Percentiles rank a stretch among this genome's conserved stretches.
These are phyloP conservation scores for Sabuloglossum arenarium DNA, from an alignment of 495 filamentous ascomycete species.

Conservation along the genomic window DNA sequence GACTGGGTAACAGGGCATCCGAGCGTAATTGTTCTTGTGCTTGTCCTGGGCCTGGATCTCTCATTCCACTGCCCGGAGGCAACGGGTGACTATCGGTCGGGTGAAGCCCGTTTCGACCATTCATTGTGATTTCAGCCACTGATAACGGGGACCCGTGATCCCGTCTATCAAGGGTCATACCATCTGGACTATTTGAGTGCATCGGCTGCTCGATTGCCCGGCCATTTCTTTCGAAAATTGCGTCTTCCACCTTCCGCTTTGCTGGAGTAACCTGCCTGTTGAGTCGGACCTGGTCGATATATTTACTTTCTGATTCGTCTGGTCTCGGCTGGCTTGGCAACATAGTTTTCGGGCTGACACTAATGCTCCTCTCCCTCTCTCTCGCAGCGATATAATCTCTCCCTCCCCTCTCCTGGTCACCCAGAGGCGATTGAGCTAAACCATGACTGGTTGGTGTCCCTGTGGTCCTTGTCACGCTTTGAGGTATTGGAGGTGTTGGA, in stretches of 20 bases:
- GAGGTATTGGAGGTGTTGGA: neutral
- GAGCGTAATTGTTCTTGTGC: neutral
- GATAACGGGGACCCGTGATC: neutral
- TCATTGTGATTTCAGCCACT: neutral
- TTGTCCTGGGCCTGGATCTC: neutral
- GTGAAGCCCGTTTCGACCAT: neutral
- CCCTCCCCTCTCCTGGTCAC: constrained; percentile 18
- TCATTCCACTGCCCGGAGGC: neutral
- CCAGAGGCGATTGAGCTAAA: constrained; percentile 19
- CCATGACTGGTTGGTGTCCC: constrained; percentile 17
- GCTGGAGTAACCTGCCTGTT: constrained; percentile 16
- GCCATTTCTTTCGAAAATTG: neutral
- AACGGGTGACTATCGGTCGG: neutral
- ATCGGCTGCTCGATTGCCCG: neutral
- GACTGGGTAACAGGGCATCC: neutral
- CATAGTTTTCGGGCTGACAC: constrained; percentile 43
- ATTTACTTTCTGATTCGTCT: constrained; percentile 22
- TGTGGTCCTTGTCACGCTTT: constrained; percentile 8
- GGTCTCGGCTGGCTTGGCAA: constrained; percentile 20
- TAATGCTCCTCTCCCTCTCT: constrained; percentile 36
- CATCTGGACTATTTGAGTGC: neutral
- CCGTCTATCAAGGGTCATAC: neutral
- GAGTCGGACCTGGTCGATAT: constrained; percentile 14
- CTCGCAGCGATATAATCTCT: constrained; percentile 11
- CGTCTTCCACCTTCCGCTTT: constrained; percentile 29